Percentiles rank a stretch among this genome's conserved stretches.
Conservation (phyloP, 306 rosid species). For the Aeschynomene evenia region DNA sequence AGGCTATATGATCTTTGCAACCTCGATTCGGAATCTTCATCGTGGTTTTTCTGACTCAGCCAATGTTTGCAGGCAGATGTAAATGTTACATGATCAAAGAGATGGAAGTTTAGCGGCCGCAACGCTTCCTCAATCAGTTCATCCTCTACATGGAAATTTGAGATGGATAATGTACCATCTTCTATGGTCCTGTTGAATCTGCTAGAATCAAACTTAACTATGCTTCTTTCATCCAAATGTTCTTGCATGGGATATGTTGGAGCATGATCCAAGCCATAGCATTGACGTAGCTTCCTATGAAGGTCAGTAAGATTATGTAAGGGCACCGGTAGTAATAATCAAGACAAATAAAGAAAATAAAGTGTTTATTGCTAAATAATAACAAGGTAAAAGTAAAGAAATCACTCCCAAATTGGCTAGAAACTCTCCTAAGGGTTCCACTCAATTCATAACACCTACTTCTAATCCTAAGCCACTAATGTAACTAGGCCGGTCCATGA, state of each 20-base stretch:
- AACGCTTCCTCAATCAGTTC: slow-evolving; percentile 35
- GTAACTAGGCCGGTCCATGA: too few relatives aligned
- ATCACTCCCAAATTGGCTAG: too few relatives aligned
- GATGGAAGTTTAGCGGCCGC: slow-evolving; percentile 40
- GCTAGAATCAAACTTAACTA: slow-evolving; percentile 34
- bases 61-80: slow-evolving; percentile 35
- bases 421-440: too few relatives aligned
- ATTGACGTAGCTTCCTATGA: slow-evolving; percentile 49
- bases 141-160: slow-evolving; percentile 40
- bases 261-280: slow-evolving; percentile 32
- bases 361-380: too few relatives aligned
- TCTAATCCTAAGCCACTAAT: too few relatives aligned
- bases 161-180: slow-evolving; percentile 36
- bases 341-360: too few relatives aligned
- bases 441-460: too few relatives aligned
- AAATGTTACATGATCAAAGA: slow-evolving; percentile 38
- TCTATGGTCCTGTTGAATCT: slow-evolving; percentile 33
- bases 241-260: slow-evolving; percentile 33
- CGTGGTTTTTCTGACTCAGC: slow-evolving; percentile 33
- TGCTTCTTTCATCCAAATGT: slow-evolving; percentile 27
- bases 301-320: slow-evolving; percentile 26
- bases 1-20: slow-evolving; percentile 27
- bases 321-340: too few relatives aligned
- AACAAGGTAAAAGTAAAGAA: too few relatives aligned
- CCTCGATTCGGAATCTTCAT: slow-evolving; percentile 37